A percentile compares a stretch with the other conserved stretches of the same genome.
Conservation (phyloP, 192 early-diverging fungal genomes). For the Phycomyces blakesleeanus region DNA sequence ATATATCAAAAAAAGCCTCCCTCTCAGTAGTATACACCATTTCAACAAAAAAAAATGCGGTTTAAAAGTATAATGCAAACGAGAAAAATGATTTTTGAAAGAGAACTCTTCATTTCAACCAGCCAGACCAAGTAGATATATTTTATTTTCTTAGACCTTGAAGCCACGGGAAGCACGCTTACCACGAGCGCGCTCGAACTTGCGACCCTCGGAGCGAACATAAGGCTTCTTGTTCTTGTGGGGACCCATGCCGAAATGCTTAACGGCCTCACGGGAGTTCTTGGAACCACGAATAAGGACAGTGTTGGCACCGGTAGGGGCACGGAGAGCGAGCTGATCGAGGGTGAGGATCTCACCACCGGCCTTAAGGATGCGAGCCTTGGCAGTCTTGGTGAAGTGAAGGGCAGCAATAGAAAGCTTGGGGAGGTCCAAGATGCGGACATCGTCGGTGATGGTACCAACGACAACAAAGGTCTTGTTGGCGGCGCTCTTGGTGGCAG, state of each 20-base stretch:
- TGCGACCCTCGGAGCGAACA: slow-evolving; percentile 98
- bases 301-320: slow-evolving; percentile 94
- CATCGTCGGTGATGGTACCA: slow-evolving; percentile 96
- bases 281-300: slow-evolving; percentile 94
- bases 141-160: slow-evolving; percentile 68
- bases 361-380: slow-evolving; percentile 96
- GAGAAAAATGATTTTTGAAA: not conserved
- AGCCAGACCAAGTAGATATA: not conserved
- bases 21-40: not conserved
- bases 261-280: slow-evolving; percentile 95
- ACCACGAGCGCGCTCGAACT: slow-evolving; percentile 99
- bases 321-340: slow-evolving; percentile 98
- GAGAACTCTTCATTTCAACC: not conserved
- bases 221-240: slow-evolving; percentile 67
- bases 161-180: slow-evolving; percentile 98
- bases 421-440: slow-evolving; percentile 86
- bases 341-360: slow-evolving; percentile 98
- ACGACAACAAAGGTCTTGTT: slow-evolving; percentile 94
- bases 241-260: slow-evolving; percentile 90
- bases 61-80: not conserved
- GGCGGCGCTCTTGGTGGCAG: slow-evolving; percentile 57
- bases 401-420: slow-evolving; percentile 96
- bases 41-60: not conserved
- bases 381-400: slow-evolving; percentile 92
- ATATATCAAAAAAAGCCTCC: not conserved